Percentiles rank a stretch among this genome's conserved stretches.
These are phyloP conservation scores for Scenedesmus sp. DNA, from an alignment of 163 green algal genomes.

Conservation along the genomic window DNA sequence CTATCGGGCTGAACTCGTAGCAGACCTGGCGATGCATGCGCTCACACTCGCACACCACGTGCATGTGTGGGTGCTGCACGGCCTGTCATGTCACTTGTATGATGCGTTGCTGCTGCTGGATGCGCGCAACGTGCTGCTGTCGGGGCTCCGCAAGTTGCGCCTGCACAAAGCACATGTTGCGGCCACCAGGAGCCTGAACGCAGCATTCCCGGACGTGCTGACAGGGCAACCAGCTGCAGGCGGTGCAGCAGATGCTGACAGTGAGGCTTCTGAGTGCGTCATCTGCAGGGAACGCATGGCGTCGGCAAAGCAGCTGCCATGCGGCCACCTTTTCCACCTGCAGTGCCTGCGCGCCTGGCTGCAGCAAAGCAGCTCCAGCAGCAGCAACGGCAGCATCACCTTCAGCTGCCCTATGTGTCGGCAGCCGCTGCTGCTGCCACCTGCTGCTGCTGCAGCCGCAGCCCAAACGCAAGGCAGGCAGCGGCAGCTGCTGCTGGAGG, in stretches of 20 bases:
- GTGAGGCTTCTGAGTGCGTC: slow-evolving; percentile 55
- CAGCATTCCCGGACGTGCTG: slow-evolving; percentile 61
- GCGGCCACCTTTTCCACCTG: slow-evolving; percentile 68
- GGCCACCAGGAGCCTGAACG: slow-evolving; percentile 58
- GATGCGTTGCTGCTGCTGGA: slow-evolving; percentile 71
- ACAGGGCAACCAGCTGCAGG: background rate
- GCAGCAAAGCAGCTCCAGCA: slow-evolving; percentile 63
- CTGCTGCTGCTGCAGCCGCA: slow-evolving; percentile 8
- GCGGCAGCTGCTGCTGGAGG: slow-evolving; percentile 13
- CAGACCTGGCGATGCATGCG: slow-evolving; percentile 60
- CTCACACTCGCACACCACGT: slow-evolving; percentile 68
- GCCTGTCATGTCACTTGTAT: slow-evolving; percentile 59
- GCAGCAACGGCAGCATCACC: slow-evolving; percentile 34
- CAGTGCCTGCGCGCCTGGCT: slow-evolving; percentile 74
- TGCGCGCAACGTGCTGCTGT: slow-evolving; percentile 56
- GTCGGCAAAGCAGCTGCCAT: slow-evolving; percentile 70
- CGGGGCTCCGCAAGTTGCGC: slow-evolving; percentile 50
- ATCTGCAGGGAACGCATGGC: slow-evolving; percentile 70
- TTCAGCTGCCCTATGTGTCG: slow-evolving; percentile 61
- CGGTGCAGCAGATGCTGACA: background rate
- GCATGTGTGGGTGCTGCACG: slow-evolving; percentile 68
- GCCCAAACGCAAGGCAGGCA: too few relatives aligned
- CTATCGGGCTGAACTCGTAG: slow-evolving; percentile 59
- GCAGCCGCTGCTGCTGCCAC: slow-evolving; percentile 22
- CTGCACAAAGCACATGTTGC: slow-evolving; percentile 42